These are phyloP conservation scores for Boletus sp. DNA, from an alignment of 768 basidiomycete species.

Conservation along the genomic window DNA sequence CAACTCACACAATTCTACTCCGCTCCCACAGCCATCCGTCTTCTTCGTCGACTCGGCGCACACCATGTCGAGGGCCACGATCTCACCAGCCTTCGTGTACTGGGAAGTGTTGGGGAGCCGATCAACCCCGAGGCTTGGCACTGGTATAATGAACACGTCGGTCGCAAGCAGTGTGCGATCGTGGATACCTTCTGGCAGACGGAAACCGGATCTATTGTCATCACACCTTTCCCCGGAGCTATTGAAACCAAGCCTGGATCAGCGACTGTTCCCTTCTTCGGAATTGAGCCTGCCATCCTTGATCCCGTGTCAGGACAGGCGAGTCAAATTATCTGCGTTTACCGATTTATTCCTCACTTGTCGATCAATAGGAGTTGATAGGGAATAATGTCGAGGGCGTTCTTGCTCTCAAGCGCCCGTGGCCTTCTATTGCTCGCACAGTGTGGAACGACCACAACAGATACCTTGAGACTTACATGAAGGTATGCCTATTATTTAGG, in stretches of 20 bases:
- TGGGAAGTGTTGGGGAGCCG: slow-evolving; percentile 95
- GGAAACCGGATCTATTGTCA: slow-evolving; percentile 93
- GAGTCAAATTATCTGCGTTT: slow-evolving; percentile 6
- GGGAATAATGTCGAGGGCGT: slow-evolving; percentile 91
- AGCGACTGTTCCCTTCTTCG: slow-evolving; percentile 98
- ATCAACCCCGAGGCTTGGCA: slow-evolving; percentile 99
- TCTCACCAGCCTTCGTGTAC: slow-evolving; percentile 74
- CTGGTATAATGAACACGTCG: slow-evolving; percentile 97
- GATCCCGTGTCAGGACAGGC: slow-evolving; percentile 78
- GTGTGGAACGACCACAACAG: slow-evolving; percentile 91
- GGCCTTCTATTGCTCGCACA: slow-evolving; percentile 94
- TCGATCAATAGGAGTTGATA: slow-evolving; percentile 47
- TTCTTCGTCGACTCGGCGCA: slow-evolving; percentile 80
- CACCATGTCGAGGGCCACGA: slow-evolving; percentile 84
- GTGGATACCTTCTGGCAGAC: slow-evolving; percentile 99
- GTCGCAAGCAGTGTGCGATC: slow-evolving; percentile 81
- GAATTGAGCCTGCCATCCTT: slow-evolving; percentile 83
- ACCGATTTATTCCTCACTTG: neutral
- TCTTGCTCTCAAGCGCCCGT: slow-evolving; percentile 78
- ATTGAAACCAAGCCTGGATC: slow-evolving; percentile 95
- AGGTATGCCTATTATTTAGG: slow-evolving; percentile 25
- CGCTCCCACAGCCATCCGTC: slow-evolving; percentile 91
- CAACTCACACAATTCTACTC: slow-evolving; percentile 96
- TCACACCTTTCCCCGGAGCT: slow-evolving; percentile 95
- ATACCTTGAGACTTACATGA: slow-evolving; percentile 76